Evolutionary conservation across 352 stramenopile genomes (phyloP), one percentile per base, ranked within the genome.

Genomic region (Phytophthora fragariaefolia): DNA sequence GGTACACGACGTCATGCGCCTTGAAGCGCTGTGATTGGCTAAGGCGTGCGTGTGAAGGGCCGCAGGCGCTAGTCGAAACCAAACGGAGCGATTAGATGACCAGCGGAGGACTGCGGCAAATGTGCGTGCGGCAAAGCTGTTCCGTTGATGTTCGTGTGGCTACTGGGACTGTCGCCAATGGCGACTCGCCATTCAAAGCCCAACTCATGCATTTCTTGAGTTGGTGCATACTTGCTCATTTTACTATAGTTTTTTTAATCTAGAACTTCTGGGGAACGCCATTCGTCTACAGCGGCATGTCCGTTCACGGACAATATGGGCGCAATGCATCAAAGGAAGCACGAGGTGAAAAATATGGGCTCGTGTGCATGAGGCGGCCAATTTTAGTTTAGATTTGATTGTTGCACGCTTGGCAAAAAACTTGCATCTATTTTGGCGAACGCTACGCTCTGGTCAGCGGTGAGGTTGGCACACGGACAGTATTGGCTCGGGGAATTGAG

Each of bases 81-180:
- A 69, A 69, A 64, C 62, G 36, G 15, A 27, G 3, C 20, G 62
- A 58, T 64, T 57, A 46, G 62, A 69, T 69, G 53, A 69, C 20
- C 36, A 58, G n/a, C n/a, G 5, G 6, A 22, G 13, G 18, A 5
- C 15, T n/a, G 24, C 7, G 9, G 8, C n/a, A n/a, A n/a, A n/a
- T n/a, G 9, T 57, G 30, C 30, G 40, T 38, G 18, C 42, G 3
- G 40, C 42, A 62, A 63, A 56, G 36, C 47, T 24, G 24, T 40
- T 53, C 58, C 36, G 9, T 6, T 40, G 30, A 4, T 6, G 10
- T 63, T 59, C 34, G 9, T 43, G 36, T 22, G 6, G 36, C 36
- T 43, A 10, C 8, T 12, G 13, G 17, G 3, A 3, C 36, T 43
- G 15, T 22, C 36, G 36, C 17, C 15, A 36, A n/a, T n/a, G n/a